Base-by-base conservation (phyloP, 2,329 filamentous ascomycete genomes). In the Calonectria fujianensis region DNA sequence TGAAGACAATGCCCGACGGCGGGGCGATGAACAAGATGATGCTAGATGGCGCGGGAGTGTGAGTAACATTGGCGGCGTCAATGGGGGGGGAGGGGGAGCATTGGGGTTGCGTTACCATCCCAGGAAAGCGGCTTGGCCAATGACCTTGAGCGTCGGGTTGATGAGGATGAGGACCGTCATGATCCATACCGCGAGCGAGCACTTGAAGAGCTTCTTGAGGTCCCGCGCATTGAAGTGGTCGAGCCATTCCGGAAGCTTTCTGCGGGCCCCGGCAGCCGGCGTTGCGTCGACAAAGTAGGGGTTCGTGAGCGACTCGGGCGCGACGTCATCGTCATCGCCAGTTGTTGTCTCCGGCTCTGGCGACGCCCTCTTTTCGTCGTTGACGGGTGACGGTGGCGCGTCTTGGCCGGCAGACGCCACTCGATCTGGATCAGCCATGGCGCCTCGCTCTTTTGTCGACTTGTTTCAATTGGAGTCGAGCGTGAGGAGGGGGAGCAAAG, bases 161-260 rank as follows among this genome's bases (percentile, higher is more conserved):
- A 79, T 79, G 54, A 73, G 41, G 20, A 79, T 79, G 8, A 79
- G 75, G 5, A 79, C 35, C 8, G 75, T 79, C n/a, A 79, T 72
- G 7, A 79, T 72, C 77, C 77, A 79, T 5, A 79, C 75, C n/a
- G 77, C 77, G 16, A 79, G 14, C 2, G 70, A 75, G 35, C 77
- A 79, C 52, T 76, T 76, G 70, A 79, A 76, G n/a, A 79, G 64
- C 63, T 72, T 79, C 67, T 79, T 79, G 24, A 79, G 77, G 51
- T 79, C 77, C 13, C 75, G 77, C 8, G 77, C 74, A 39, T 79
- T 79, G 39, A 79, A 79, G 39, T 79, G 77, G 20, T 79, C 77
- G 13, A 79, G 65, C 77, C 77, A 79, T 39, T 72, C 31, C 2
- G 77, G 77, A 31, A 61, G 61, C 39, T 64, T 64, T 45, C 29